These are phyloP conservation scores for Cystobasidium ongulense DNA, from an alignment of 768 basidiomycete genomes.

Conservation along the genomic window DNA sequence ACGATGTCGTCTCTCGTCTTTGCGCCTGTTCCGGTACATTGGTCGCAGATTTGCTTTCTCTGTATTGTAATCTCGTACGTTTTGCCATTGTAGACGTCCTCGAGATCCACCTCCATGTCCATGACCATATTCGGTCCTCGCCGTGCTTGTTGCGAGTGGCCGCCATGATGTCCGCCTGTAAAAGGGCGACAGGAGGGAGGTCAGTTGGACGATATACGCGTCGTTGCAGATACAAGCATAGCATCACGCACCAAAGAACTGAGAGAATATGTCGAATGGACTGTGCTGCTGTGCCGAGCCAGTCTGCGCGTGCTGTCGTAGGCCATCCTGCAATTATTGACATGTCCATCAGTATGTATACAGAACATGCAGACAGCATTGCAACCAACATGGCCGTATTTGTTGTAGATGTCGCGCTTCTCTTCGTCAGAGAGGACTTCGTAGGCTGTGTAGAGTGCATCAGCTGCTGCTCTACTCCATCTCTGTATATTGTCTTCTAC, in stretches of 20 bases:
- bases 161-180: slow-evolving; percentile 33
- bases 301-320: slow-evolving; percentile 68
- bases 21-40: slow-evolving; percentile 91
- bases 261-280: slow-evolving; percentile 89
- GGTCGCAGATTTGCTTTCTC: slow-evolving; percentile 87
- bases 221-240: not conserved
- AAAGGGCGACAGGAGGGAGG: slow-evolving; percentile 12
- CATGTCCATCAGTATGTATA: not conserved
- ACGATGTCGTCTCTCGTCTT: slow-evolving; percentile 56
- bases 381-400: slow-evolving; percentile 61
- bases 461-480: not conserved
- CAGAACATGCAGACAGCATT: slow-evolving; percentile 47
- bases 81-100: slow-evolving; percentile 66
- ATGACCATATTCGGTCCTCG: slow-evolving; percentile 46
- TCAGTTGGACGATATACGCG: slow-evolving; percentile 43
- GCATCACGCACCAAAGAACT: slow-evolving; percentile 63
- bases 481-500: slow-evolving; percentile 37
- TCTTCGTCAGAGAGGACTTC: slow-evolving; percentile 82
- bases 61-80: slow-evolving; percentile 90
- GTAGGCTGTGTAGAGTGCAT: slow-evolving; percentile 55
- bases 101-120: slow-evolving; percentile 42
- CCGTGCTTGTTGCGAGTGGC: slow-evolving; percentile 43
- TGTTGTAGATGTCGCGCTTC: slow-evolving; percentile 91
- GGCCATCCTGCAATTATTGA: slow-evolving; percentile 61
- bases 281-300: slow-evolving; percentile 61